phyloP scores from a whole-genome alignment of 768 basidiomycete species.

The Auriscalpium orientale region DNA sequence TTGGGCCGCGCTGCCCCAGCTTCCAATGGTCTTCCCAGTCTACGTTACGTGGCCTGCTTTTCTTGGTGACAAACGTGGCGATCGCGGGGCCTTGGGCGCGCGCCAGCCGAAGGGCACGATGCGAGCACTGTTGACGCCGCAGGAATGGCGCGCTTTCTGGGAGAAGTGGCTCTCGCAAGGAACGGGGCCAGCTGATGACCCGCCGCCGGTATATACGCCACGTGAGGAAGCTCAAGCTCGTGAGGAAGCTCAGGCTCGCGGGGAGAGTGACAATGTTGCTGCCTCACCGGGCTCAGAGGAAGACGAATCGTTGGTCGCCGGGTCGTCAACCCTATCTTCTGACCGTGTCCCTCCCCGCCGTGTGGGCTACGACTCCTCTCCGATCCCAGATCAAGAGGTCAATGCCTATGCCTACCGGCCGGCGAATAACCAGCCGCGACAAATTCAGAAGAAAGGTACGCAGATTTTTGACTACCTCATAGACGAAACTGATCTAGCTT shows the following conservation, averaged over 20 bases:
- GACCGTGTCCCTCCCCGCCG: conserved; percentile 23
- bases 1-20: conserved; percentile 47
- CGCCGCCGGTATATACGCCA: conserved; percentile 69
- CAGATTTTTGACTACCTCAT: conserved; percentile 5
- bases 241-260: conserved; percentile 4
- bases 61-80: conserved; percentile 43
- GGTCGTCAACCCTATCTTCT: conserved; percentile 18
- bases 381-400: conserved; percentile 59
- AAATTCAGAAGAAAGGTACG: conserved; percentile 64
- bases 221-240: conserved; percentile 25
- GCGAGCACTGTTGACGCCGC: conserved; percentile 24
- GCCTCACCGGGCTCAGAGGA: background rate
- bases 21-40: conserved; percentile 75
- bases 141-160: conserved; percentile 65
- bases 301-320: conserved; percentile 2
- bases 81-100: conserved; percentile 17
- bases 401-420: conserved; percentile 64
- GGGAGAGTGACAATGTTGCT: background rate
- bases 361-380: conserved; percentile 38
- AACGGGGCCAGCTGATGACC: conserved; percentile 36
- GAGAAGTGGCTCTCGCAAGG: conserved; percentile 56
- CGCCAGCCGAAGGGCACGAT: conserved; percentile 25
- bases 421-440: conserved; percentile 31
- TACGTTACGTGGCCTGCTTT: conserved; percentile 65
- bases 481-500: conserved; percentile 4